Base-by-base conservation (phyloP, 176 grass and related monocot species). In the Stipa capillata region DNA sequence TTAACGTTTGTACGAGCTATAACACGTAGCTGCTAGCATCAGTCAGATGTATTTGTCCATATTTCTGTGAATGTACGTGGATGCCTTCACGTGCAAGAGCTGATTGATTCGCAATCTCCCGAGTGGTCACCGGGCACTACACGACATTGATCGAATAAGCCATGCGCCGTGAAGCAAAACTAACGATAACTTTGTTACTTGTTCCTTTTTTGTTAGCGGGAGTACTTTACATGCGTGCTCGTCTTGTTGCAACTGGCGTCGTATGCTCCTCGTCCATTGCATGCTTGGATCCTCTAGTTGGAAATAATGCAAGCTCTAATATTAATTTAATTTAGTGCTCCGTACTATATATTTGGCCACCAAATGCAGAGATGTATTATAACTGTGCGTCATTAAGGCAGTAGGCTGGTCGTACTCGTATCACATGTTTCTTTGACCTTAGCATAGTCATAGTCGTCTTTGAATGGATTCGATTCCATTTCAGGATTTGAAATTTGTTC, bases 21-120 rank as follows among this genome's bases (percentile, higher is more conserved):
- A 16, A 35, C 66, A 33, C 6, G 8, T 15, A 8, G 25, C 74
- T 23, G 54, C 20, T 71, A n/a, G 20, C 4, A 74, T 51, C 71
- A 32, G 9, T 7, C 41, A 14, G 69, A 45, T 63, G 76, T 25
- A 1, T 71, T 64, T 85, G 82, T 71, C 63, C 87, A 89, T 89
- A 54, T 14, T 80, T 17, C 34, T 29, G 52, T 60, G 42, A 65
- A 41, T 5, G 67, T 68, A 25, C 50, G 50, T 50, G 45, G 16
- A 35, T 60, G 60, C 74, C 67, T 65, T 79, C 75, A 69, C 78
- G 69, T 69, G 69, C 52, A 8, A 16, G 20, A 36, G 23, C 11
- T 6, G 55, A 36, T 49, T 8, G 44, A 33, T 80, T 67, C 75
- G 2, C 10, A 49, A 2, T 44, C 55, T 76, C 37, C 34, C 35